These are phyloP conservation scores for Trypanosoma theileri DNA, from an alignment of 208 protist genomes.

Conservation along the genomic window DNA sequence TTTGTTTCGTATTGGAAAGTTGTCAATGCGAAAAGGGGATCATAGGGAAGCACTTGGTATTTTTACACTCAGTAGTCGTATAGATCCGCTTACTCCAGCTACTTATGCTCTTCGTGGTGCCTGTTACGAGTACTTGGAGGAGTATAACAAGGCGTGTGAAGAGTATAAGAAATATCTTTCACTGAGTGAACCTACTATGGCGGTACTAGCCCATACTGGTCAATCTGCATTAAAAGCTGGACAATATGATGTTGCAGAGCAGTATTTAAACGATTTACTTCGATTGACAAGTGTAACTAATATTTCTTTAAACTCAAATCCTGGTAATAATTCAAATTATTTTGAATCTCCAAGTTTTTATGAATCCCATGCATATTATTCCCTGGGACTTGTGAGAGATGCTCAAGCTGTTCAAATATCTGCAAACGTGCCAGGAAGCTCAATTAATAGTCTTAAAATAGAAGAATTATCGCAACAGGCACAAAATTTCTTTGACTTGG, in stretches of 20 bases:
- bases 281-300: slow-evolving; percentile 28
- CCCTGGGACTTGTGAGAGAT: slow-evolving; percentile 60
- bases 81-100: slow-evolving; percentile 62
- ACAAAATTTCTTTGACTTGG: slow-evolving; percentile 41
- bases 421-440: slow-evolving; percentile 1
- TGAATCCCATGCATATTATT: slow-evolving; percentile 78
- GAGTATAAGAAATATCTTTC: slow-evolving; percentile 88
- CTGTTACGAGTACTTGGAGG: slow-evolving; percentile 69
- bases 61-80: slow-evolving; percentile 55
- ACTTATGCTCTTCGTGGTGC: slow-evolving; percentile 73
- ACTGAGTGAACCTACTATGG: slow-evolving; percentile 60
- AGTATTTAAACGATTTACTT: slow-evolving; percentile 50
- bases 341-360: slow-evolving; percentile 48
- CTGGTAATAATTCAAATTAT: slow-evolving; percentile 10
- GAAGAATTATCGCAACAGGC: slow-evolving; percentile 36
- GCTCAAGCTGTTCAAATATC: slow-evolving; percentile 12
- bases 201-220: slow-evolving; percentile 73
- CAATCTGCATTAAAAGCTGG: slow-evolving; percentile 81
- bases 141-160: slow-evolving; percentile 49
- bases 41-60: slow-evolving; percentile 59
- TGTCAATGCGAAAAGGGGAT: slow-evolving; percentile 55
- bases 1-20: slow-evolving; percentile 54
- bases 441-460: not conserved
- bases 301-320: slow-evolving; percentile 19
- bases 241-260: slow-evolving; percentile 45